A percentile compares a stretch with the other conserved stretches of the same genome.
phyloP scores from a whole-genome alignment of 1,139 yeast genomes.

The Scheffersomyces titani region DNA sequence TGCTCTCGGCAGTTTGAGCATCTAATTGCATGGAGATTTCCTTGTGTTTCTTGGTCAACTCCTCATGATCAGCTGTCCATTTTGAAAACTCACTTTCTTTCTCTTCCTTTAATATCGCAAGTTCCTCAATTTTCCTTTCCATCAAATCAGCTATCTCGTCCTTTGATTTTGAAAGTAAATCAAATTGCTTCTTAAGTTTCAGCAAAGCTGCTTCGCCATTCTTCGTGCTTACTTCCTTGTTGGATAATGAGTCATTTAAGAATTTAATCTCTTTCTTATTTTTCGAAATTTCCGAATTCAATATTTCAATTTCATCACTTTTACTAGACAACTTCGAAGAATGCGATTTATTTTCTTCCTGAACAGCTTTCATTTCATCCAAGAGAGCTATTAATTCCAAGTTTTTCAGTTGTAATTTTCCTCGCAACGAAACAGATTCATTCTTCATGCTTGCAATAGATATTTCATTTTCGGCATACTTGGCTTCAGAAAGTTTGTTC shows the following conservation, averaged over 20 bases:
- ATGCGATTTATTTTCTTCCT: background rate
- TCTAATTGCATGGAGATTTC: background rate
- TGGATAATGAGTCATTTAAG: background rate
- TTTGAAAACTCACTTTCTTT: background rate
- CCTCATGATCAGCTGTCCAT: background rate
- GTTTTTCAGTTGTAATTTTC: slow-evolving; percentile 1
- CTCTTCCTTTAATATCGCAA: background rate
- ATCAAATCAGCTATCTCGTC: background rate
- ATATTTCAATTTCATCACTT: background rate
- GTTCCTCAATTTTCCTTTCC: background rate
- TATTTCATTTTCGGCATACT: background rate
- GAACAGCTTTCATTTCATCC: background rate
- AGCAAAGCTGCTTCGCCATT: background rate
- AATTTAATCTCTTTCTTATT: background rate
- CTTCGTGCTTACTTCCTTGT: background rate
- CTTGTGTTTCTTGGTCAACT: background rate
- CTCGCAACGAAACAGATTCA: background rate
- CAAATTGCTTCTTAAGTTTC: background rate
- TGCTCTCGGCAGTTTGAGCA: background rate
- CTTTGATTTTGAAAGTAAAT: background rate
- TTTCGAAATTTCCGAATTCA: background rate
- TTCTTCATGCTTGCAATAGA: background rate
- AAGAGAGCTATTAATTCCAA: slow-evolving; percentile 1
- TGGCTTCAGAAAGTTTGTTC: slow-evolving; percentile 3
- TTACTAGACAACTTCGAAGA: background rate